Conservation (phyloP, 78 protist genomes). For the Dictyostelium firmibasis region DNA sequence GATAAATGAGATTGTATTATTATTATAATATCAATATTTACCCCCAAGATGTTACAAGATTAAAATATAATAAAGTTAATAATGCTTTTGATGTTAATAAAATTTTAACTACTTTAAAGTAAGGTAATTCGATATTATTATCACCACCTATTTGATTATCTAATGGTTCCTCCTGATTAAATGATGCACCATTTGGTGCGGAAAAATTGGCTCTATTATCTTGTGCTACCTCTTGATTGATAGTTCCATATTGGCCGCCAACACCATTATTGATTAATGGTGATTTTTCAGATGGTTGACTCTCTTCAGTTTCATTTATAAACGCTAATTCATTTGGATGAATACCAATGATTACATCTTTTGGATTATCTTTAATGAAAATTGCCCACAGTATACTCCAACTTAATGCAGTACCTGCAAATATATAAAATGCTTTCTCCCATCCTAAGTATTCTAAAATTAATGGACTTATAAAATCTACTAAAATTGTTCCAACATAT, state of each 20-base stretch:
- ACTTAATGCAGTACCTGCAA: neutral
- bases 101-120: neutral
- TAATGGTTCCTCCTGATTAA: neutral
- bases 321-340: slow-evolving; percentile 53
- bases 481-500: slow-evolving; percentile 40
- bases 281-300: neutral
- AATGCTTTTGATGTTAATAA: slow-evolving; percentile 21
- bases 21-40: neutral
- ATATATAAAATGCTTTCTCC: slow-evolving; percentile 28
- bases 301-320: neutral
- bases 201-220: neutral
- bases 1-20: neutral
- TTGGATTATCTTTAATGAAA: slow-evolving; percentile 52
- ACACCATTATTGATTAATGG: neutral
- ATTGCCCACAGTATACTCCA: slow-evolving; percentile 39
- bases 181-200: neutral
- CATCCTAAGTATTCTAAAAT: neutral
- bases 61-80: slow-evolving; percentile 6
- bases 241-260: neutral
- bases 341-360: slow-evolving; percentile 20
- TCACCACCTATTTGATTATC: neutral
- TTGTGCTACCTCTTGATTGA: neutral
- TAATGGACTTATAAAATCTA: slow-evolving; percentile 23
- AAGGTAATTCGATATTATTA: neutral
- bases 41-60: slow-evolving; percentile 38